Conservation (phyloP, 2,329 filamentous ascomycete species). For the Waltergamsia citrina region DNA sequence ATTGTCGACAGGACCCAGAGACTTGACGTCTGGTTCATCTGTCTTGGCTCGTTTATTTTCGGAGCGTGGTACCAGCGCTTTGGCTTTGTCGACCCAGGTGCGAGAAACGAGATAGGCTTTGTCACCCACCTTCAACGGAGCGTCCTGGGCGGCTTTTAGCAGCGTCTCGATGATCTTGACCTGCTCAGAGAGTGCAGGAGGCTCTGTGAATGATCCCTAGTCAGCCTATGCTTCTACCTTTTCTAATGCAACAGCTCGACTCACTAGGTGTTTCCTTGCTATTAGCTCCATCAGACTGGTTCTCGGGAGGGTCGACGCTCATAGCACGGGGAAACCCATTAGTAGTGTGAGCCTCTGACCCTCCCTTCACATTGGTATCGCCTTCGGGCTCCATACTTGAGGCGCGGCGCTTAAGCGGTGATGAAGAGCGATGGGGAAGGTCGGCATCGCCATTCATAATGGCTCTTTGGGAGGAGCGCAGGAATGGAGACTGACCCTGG, state of each 20-base stretch:
- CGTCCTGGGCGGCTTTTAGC: conserved; percentile 39
- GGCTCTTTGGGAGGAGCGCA: conserved; percentile 38
- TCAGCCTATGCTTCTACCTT: neutral
- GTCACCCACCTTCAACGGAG: conserved; percentile 57
- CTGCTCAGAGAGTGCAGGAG: conserved; percentile 43
- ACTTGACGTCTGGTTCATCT: conserved; percentile 43
- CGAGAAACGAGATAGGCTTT: conserved; percentile 70
- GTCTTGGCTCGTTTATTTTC: conserved; percentile 46
- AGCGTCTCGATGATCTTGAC: conserved; percentile 62
- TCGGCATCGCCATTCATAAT: conserved; percentile 54
- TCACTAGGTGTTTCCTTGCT: neutral
- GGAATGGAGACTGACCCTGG: conserved; percentile 37
- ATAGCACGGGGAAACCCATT: conserved; percentile 24
- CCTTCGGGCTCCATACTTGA: conserved; percentile 50
- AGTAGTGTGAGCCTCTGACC: conserved; percentile 3
- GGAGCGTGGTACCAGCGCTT: conserved; percentile 54
- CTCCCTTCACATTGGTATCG: conserved; percentile 26
- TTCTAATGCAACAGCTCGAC: neutral
- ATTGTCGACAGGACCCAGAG: conserved; percentile 78
- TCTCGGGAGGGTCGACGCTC: conserved; percentile 28
- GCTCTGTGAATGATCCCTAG: conserved; percentile 8
- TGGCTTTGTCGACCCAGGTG: conserved; percentile 67
- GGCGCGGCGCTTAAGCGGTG: conserved; percentile 53
- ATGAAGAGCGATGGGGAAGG: conserved; percentile 50
- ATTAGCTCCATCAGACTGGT: neutral